A percentile compares a stretch with the other conserved stretches of the same genome.
These are phyloP conservation scores for Alternaria sp. DNA, from an alignment of 2,329 filamentous ascomycete genomes.

Conservation along the genomic window DNA sequence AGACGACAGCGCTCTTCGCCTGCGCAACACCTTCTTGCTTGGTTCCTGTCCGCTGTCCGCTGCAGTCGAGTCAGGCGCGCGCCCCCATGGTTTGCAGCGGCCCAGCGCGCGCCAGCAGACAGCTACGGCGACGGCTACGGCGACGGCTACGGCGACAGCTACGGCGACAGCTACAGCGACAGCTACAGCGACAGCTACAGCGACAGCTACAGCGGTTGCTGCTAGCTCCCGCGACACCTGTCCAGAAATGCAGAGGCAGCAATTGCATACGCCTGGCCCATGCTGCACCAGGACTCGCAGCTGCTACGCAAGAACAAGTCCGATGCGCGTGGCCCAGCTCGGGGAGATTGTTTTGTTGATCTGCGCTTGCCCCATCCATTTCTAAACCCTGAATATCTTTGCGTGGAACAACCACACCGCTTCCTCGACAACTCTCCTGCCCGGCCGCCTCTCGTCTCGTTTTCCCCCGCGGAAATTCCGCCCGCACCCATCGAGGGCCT, in stretches of 20 bases:
- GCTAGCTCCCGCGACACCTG: slow-evolving; percentile 38
- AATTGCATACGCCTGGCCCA: slow-evolving; percentile 7
- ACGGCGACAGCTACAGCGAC: slow-evolving; percentile 13
- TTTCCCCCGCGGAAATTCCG: slow-evolving; percentile 28
- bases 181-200: too few relatives aligned
- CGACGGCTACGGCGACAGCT: slow-evolving; percentile 11
- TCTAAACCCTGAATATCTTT: slow-evolving; percentile 38
- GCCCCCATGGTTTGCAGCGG: slow-evolving; percentile 21
- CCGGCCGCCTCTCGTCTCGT: slow-evolving; percentile 15
- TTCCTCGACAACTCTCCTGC: slow-evolving; percentile 36
- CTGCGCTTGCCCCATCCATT: slow-evolving; percentile 38
- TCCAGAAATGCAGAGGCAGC: slow-evolving; percentile 25
- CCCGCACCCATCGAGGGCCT: slow-evolving; percentile 7
- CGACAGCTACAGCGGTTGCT: slow-evolving; percentile 21
- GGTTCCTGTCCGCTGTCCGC: background rate
- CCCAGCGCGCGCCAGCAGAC: slow-evolving; percentile 33
- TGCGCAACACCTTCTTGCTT: background rate
- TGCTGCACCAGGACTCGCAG: slow-evolving; percentile 4
- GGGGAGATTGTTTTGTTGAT: slow-evolving; percentile 22
- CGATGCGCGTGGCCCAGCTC: slow-evolving; percentile 11
- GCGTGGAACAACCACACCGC: slow-evolving; percentile 41
- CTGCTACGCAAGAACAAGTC: background rate
- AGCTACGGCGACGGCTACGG: background rate
- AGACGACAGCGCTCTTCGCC: background rate
- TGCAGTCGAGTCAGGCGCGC: slow-evolving; percentile 28